A percentile compares a stretch with the other conserved stretches of the same genome.
Evolutionary conservation across 139 green algal species (phyloP).

Genomic region (Monoraphidium neglectum): DNA sequence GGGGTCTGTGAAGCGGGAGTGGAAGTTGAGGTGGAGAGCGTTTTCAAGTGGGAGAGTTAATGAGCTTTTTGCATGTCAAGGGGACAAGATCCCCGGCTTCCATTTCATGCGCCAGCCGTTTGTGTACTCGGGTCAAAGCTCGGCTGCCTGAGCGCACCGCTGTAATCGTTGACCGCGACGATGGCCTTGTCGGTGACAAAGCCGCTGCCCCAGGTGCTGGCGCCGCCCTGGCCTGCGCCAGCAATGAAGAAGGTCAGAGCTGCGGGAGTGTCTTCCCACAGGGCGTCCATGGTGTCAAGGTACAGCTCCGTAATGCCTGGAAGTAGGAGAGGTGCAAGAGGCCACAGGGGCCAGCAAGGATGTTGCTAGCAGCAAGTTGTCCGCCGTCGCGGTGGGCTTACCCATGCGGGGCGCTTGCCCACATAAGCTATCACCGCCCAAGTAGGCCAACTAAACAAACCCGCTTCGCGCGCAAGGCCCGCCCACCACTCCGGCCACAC

Average conservation of each 20-base stretch:
- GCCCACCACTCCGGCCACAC: no score
- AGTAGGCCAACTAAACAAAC: background rate
- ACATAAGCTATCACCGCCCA: background rate
- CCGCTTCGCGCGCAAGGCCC: background rate
- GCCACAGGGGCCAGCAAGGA: constrained; percentile 1
- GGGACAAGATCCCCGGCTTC: background rate
- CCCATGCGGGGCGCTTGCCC: background rate
- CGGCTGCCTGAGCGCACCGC: no score
- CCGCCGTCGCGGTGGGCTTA: background rate
- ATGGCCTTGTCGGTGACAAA: constrained; percentile 28
- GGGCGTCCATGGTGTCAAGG: constrained; percentile 43
- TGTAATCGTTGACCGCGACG: no score
- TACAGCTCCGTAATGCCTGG: constrained; percentile 23
- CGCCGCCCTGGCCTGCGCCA: constrained; percentile 11
- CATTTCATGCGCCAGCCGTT: no score
- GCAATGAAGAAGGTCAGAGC: constrained; percentile 30
- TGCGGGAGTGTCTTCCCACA: constrained; percentile 31
- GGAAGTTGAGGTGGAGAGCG: background rate
- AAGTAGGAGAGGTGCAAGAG: no score
- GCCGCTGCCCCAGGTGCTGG: constrained; percentile 26
- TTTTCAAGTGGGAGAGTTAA: background rate
- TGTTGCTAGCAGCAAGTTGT: background rate
- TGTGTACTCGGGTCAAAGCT: no score
- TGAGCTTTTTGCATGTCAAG: background rate
- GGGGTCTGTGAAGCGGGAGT: constrained; percentile 22